Evolutionary conservation across 73 alveolate species (phyloP), one percentile per base, ranked within the genome.

Genomic region (Paramecium pentaurelia): DNA sequence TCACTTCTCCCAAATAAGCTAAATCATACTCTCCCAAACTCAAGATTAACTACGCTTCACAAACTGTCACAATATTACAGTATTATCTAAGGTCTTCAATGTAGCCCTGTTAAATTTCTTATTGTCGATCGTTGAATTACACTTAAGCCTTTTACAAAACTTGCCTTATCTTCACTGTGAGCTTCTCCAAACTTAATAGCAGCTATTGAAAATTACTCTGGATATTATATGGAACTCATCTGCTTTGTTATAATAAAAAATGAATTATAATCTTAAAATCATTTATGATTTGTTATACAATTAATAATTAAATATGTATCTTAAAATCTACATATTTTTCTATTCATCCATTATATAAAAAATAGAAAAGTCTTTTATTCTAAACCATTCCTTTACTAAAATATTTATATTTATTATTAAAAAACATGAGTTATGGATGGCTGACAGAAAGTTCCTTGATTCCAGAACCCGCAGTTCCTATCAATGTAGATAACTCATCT

Each of bases 401-500:
- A 40, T 40, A 40, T 40, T 40, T 40, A 40, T 8, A 22, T 40
- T 40, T 40, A 40, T 7, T 40, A 40, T 40, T 6, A 3, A 2
- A 38, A 54, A 54, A 54, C 2, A 77, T 80, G 75, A 80, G 75
- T 45, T 45, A 45, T 42, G 91, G 91, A 14, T 80, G 91, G 77
- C 16, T 80, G 6, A 80, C 75, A 14, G 91, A 80, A 25, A 80
- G 75, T 80, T 42, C 91, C 8, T 64, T 80, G 10, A 80, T 80
- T 22, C 77, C 91, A n/a, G 58, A 40, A 49, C 91, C 91, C 2
- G 77, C 77, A 18, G 37, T 80, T 80, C 77, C 91, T 20, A 80
- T 80, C 34, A 44, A 80, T 44, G 77, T 80, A 2, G 91, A 80
- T 80, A 47, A 47, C 30, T 40, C 77, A 45, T 45, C 77, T 25